phyloP scores from a whole-genome alignment of 2,329 filamentous ascomycete species.

The Nemania sp. region DNA sequence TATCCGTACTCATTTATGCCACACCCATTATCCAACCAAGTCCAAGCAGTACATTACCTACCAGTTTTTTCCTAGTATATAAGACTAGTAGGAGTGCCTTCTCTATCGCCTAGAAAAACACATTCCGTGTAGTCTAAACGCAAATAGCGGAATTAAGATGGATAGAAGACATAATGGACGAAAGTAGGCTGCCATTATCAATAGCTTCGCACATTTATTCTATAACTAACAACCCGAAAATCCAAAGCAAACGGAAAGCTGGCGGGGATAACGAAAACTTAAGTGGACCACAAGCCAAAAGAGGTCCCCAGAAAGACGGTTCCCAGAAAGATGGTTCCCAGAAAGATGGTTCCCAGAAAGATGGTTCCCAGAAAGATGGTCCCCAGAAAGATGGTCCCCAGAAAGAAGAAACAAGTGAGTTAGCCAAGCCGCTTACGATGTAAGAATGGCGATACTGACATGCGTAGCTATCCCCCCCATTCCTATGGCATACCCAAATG shows the following conservation, averaged over 20 bases:
- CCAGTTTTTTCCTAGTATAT: too few relatives aligned
- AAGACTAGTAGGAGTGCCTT: neutral
- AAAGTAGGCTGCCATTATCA: neutral
- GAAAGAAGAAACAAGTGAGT: neutral
- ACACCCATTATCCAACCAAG: neutral
- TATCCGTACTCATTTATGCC: too few relatives aligned
- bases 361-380: too few relatives aligned
- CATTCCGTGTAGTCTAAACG: neutral
- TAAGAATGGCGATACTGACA: neutral
- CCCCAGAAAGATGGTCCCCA: too few relatives aligned
- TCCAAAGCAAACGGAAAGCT: too few relatives aligned
- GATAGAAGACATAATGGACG: neutral
- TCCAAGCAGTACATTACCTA: neutral
- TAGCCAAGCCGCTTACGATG: neutral
- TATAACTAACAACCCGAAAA: neutral
- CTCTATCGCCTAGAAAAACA: neutral
- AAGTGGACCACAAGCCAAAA: too few relatives aligned
- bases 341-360: too few relatives aligned
- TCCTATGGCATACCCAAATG: conserved; percentile 41
- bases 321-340: too few relatives aligned
- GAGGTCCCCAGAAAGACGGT: too few relatives aligned
- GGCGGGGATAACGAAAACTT: too few relatives aligned
- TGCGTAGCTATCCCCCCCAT: neutral
- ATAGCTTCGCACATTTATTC: neutral
- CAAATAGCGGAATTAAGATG: conserved; percentile 9